These are phyloP conservation scores for Xanthoceras sorbifolium DNA, from an alignment of 345 rosid genomes.

Conservation along the genomic window DNA sequence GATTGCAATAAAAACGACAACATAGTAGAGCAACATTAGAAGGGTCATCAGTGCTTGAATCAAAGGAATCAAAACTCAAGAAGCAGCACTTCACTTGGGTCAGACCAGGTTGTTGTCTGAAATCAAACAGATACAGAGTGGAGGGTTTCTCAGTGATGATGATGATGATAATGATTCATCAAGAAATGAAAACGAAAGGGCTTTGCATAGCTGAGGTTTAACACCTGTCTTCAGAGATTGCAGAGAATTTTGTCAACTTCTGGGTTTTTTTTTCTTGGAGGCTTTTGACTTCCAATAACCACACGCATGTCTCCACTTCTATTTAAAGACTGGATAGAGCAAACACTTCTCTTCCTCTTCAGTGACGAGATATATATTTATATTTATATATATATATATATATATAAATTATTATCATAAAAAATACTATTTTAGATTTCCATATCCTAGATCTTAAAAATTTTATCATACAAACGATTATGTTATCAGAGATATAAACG, in stretches of 20 bases:
- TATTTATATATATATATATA: no score
- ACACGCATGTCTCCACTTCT: neutral
- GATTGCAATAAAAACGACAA: constrained; percentile 34
- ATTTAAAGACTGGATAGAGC: no score
- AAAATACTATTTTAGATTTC: no score
- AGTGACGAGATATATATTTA: neutral
- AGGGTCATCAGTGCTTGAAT: constrained; percentile 15
- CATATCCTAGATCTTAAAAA: no score
- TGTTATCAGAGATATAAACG: no score
- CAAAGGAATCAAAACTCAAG: neutral
- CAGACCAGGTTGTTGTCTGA: neutral
- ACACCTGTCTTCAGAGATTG: neutral
- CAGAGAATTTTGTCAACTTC: neutral
- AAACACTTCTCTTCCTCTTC: neutral
- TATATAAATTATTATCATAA: no score
- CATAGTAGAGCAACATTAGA: constrained; percentile 14
- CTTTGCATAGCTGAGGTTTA: neutral
- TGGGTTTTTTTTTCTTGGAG: neutral
- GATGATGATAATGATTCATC: neutral
- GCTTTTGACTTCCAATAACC: neutral
- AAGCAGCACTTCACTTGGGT: neutral
- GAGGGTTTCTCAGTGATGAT: neutral
- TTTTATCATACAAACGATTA: no score
- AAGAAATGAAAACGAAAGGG: neutral
- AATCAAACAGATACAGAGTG: neutral